These are phyloP conservation scores for Fusarium heterosporum DNA, from an alignment of 2,329 filamentous ascomycete species.

Conservation along the genomic window DNA sequence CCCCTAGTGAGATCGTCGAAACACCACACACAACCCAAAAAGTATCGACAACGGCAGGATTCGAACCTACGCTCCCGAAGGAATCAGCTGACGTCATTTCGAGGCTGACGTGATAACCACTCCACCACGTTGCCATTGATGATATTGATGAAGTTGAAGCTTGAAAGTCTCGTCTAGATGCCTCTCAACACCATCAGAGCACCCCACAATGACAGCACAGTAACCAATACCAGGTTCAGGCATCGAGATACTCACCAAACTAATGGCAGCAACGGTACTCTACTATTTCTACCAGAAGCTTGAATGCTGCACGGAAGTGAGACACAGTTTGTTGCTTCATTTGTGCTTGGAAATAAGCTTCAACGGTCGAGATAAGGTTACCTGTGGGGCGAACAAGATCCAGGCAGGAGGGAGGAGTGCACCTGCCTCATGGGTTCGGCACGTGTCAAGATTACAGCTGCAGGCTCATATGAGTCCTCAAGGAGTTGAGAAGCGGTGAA, in stretches of 20 bases:
- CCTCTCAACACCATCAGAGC: too few species aligned
- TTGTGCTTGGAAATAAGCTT: not conserved
- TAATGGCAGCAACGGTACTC: not conserved
- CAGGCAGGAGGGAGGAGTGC: not conserved
- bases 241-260: not conserved
- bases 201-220: too few species aligned
- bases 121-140: constrained; percentile 14
- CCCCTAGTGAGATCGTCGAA: too few species aligned
- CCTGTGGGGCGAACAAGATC: not conserved
- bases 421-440: too few species aligned
- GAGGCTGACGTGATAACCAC: constrained; percentile 20
- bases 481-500: not conserved
- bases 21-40: not conserved
- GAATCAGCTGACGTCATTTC: constrained; percentile 4
- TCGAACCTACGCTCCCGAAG: constrained; percentile 26
- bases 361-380: not conserved
- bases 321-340: not conserved
- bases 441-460: not conserved
- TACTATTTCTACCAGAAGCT: not conserved
- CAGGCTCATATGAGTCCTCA: not conserved
- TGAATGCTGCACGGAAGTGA: not conserved
- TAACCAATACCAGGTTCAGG: too few species aligned
- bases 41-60: constrained; percentile 18
- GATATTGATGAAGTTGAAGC: not conserved
- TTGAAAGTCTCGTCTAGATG: not conserved